Evolutionary conservation across 1,139 yeast genomes (phyloP).

Genomic region (Blastobotrys aristatus): DNA sequence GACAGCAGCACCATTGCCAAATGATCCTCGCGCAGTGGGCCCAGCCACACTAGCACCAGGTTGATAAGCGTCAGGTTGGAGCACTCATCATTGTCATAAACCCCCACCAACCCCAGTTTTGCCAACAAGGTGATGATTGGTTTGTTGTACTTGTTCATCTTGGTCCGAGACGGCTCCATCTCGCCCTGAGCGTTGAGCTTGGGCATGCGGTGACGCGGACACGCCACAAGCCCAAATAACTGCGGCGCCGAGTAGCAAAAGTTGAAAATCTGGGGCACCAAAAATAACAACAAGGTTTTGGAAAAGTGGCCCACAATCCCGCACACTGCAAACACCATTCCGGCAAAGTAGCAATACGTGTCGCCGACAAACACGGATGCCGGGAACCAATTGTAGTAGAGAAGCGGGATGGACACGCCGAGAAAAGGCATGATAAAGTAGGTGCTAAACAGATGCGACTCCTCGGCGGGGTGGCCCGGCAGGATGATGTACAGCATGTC

Average conservation of each 20-base stretch:
- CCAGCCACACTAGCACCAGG: slow-evolving; percentile 73
- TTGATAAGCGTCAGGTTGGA: slow-evolving; percentile 88
- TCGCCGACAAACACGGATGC: slow-evolving; percentile 95
- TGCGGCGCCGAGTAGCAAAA: slow-evolving; percentile 89
- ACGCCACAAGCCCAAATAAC: slow-evolving; percentile 74
- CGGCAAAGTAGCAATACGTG: slow-evolving; percentile 95
- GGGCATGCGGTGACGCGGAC: slow-evolving; percentile 95
- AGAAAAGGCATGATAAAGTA: slow-evolving; percentile 78
- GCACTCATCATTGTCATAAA: slow-evolving; percentile 44
- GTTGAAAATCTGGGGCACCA: slow-evolving; percentile 86
- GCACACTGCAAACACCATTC: slow-evolving; percentile 97
- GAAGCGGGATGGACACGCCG: slow-evolving; percentile 75
- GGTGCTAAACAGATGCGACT: slow-evolving; percentile 77
- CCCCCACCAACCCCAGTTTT: slow-evolving; percentile 46
- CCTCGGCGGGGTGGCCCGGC: slow-evolving; percentile 60
- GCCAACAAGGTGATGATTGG: slow-evolving; percentile 36
- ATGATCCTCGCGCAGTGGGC: slow-evolving; percentile 81
- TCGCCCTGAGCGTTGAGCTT: slow-evolving; percentile 65
- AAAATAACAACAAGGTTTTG: slow-evolving; percentile 78
- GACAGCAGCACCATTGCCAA: slow-evolving; percentile 56
- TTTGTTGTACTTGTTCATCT: slow-evolving; percentile 16
- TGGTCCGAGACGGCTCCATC: slow-evolving; percentile 69
- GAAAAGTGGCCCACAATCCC: slow-evolving; percentile 96
- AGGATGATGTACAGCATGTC: slow-evolving; percentile 63
- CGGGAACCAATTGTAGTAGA: slow-evolving; percentile 84